These are phyloP conservation scores for Mycena indigotica DNA, from an alignment of 768 basidiomycete species.

Conservation along the genomic window DNA sequence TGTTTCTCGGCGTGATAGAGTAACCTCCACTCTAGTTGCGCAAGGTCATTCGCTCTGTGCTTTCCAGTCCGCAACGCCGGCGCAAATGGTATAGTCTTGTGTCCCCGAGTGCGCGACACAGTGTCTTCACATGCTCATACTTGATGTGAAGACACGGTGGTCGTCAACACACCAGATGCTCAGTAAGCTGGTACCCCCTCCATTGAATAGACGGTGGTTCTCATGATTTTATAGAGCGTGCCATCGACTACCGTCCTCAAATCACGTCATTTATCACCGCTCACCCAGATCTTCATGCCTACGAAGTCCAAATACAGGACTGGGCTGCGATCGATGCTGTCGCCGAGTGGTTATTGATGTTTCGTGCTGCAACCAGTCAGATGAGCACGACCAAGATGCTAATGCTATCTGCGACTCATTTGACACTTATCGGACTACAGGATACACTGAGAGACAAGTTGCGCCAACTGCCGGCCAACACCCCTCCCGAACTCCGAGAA, in stretches of 20 bases:
- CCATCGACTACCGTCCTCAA: slow-evolving; percentile 13
- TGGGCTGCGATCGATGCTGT: slow-evolving; percentile 18
- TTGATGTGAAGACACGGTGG: slow-evolving; percentile 24
- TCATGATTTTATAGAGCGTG: slow-evolving; percentile 11
- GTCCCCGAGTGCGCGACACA: not conserved
- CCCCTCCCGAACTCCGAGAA: not conserved
- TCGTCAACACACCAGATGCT: slow-evolving; percentile 25
- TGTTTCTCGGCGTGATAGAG: not conserved
- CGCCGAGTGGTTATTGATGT: slow-evolving; percentile 13
- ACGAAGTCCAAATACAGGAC: slow-evolving; percentile 8
- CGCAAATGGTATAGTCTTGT: slow-evolving; percentile 7
- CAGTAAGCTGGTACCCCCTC: not conserved
- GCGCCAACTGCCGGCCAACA: not conserved
- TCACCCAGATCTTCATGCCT: slow-evolving; percentile 9
- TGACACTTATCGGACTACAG: slow-evolving; percentile 6
- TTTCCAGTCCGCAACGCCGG: slow-evolving; percentile 17
- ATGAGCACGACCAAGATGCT: slow-evolving; percentile 24
- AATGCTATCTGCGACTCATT: slow-evolving; percentile 17
- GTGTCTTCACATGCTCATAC: slow-evolving; percentile 19
- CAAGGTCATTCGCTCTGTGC: slow-evolving; percentile 12
- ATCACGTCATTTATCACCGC: slow-evolving; percentile 7
- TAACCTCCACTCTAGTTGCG: slow-evolving; percentile 8
- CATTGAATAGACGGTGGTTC: not conserved
- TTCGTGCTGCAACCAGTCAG: slow-evolving; percentile 20
- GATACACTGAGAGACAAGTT: not conserved